Conservation (phyloP, 2,329 filamentous ascomycete species). For the Diaporthe sp. region DNA sequence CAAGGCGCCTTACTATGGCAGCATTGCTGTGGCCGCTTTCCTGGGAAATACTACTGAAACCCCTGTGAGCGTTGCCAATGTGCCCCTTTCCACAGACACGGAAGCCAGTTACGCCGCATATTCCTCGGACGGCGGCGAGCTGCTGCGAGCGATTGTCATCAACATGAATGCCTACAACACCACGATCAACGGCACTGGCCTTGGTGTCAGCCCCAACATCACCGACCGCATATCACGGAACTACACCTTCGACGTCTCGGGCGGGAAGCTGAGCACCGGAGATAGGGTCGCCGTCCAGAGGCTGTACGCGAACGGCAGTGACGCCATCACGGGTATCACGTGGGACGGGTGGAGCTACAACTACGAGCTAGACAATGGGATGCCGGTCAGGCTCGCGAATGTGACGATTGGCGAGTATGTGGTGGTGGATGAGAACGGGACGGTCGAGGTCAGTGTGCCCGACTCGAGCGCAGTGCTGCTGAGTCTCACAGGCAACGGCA, state of each 20-base stretch:
- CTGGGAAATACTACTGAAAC: constrained; percentile 57
- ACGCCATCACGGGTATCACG: constrained; percentile 72
- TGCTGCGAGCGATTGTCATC: constrained; percentile 66
- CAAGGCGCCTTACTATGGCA: constrained; percentile 75
- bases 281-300: constrained; percentile 57
- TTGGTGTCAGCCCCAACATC: constrained; percentile 44
- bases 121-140: constrained; percentile 48
- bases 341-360: constrained; percentile 75
- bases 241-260: constrained; percentile 59
- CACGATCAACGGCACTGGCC: constrained; percentile 58
- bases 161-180: constrained; percentile 74
- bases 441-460: constrained; percentile 50
- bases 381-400: constrained; percentile 67
- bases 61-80: constrained; percentile 60
- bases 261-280: constrained; percentile 45
- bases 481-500: constrained; percentile 45
- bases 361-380: constrained; percentile 67
- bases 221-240: constrained; percentile 49
- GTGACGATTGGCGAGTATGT: constrained; percentile 62
- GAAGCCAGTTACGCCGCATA: constrained; percentile 72
- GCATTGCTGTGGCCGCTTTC: constrained; percentile 69
- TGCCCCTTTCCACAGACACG: constrained; percentile 56
- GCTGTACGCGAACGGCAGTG: constrained; percentile 72
- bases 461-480: constrained; percentile 59
- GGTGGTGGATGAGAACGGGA: constrained; percentile 44